phyloP scores from a whole-genome alignment of 495 filamentous ascomycete genomes.

The Peziza echinospora region DNA sequence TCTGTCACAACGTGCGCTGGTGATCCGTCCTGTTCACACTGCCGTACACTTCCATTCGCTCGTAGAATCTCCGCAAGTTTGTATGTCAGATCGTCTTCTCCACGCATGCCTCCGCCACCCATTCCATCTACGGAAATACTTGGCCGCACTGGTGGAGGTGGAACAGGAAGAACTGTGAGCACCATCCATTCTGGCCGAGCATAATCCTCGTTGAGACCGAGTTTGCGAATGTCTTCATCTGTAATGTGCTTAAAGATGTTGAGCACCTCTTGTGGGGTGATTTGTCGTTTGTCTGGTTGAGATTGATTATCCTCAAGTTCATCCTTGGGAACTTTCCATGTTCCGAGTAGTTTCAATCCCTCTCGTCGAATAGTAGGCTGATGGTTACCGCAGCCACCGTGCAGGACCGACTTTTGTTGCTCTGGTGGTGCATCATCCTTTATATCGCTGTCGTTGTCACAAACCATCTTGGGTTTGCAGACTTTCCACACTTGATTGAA shows the following conservation, averaged over 20 bases:
- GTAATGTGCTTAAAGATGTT: conserved; percentile 69
- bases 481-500: conserved; percentile 75
- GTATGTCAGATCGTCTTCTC: conserved; percentile 96
- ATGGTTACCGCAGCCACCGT: conserved; percentile 82
- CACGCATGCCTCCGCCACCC: conserved; percentile 55
- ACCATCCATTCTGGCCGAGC: conserved; percentile 98
- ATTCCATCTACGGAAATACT: conserved; percentile 90
- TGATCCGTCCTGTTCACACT: conserved; percentile 70
- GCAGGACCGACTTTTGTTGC: conserved; percentile 27
- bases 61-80: conserved; percentile 96
- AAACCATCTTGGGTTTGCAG: conserved; percentile 68
- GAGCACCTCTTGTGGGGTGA: conserved; percentile 65
- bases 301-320: conserved; percentile 35
- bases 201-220: conserved; percentile 82
- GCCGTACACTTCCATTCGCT: conserved; percentile 80
- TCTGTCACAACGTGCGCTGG: conserved; percentile 74
- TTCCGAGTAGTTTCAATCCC: conserved; percentile 61
- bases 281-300: conserved; percentile 58
- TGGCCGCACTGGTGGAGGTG: conserved; percentile 82
- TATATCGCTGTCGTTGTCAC: conserved; percentile 39
- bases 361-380: conserved; percentile 72
- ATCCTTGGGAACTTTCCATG: conserved; percentile 55
- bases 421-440: conserved; percentile 32
- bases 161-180: conserved; percentile 80
- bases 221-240: conserved; percentile 54